Conservation (phyloP, 140 eudicot species). For the Erigeron philadelphicus region DNA sequence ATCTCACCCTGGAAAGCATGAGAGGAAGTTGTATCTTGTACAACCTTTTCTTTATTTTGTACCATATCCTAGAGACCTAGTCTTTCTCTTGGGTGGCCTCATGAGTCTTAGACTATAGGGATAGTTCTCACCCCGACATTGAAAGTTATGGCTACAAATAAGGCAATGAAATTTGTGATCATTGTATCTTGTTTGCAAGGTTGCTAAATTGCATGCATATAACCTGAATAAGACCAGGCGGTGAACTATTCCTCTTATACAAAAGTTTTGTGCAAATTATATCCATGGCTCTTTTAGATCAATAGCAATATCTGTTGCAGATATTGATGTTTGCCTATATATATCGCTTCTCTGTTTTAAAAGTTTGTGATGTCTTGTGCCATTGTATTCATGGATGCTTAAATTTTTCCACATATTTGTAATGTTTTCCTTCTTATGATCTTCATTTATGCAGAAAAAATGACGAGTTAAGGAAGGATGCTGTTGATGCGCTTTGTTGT, state of each 20-base stretch:
- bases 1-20: not conserved
- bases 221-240: not conserved
- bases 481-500: constrained; percentile 96
- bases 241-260: not conserved
- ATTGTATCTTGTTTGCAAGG: not conserved
- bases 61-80: not conserved
- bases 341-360: not conserved
- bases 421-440: not conserved
- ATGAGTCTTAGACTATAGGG: not conserved
- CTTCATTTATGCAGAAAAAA: constrained; percentile 51
- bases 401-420: not conserved
- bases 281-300: not conserved
- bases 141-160: not conserved
- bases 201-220: not conserved
- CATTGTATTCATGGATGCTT: not conserved
- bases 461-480: constrained; percentile 86
- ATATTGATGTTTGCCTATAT: not conserved
- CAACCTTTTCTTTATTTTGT: not conserved
- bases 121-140: not conserved
- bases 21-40: not conserved
- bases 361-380: not conserved
- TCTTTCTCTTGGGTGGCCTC: not conserved
- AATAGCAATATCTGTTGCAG: not conserved
- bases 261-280: not conserved
- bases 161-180: not conserved